Evolutionary conservation across 345 rosid genomes (phyloP).

Genomic region (Trapa bicornis): DNA sequence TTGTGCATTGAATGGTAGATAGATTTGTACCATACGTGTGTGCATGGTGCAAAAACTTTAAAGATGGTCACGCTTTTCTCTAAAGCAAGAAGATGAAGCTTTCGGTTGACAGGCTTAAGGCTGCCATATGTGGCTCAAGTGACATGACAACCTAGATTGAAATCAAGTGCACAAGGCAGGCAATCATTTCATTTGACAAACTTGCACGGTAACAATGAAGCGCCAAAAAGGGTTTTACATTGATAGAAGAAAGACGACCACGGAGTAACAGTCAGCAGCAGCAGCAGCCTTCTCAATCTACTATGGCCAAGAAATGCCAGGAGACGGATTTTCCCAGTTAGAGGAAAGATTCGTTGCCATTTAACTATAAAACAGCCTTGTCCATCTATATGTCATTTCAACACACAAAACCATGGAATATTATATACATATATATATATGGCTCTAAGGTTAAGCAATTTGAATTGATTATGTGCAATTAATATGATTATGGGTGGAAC

Average conservation of each 20-base stretch:
- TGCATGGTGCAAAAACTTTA: neutral
- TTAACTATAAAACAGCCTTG: neutral
- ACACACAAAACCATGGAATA: no score
- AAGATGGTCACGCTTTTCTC: constrained; percentile 7
- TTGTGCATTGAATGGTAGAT: constrained; percentile 36
- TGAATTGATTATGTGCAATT: neutral
- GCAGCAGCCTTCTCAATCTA: neutral
- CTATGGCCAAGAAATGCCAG: neutral
- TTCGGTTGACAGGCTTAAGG: constrained; percentile 7
- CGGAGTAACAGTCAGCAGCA: no score
- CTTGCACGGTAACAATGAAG: neutral
- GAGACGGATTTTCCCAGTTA: neutral
- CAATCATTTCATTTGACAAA: neutral
- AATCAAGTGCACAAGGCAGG: neutral
- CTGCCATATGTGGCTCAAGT: neutral
- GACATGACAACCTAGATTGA: neutral
- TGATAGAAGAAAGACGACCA: neutral
- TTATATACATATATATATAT: neutral
- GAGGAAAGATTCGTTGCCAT: neutral
- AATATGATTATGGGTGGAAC: neutral
- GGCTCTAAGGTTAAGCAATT: neutral
- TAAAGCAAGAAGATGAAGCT: constrained; percentile 7
- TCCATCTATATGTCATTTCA: neutral
- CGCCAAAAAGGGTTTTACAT: neutral
- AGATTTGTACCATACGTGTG: constrained; percentile 1